Conservation (phyloP, 106 monocot species). For the Allium sativum region DNA sequence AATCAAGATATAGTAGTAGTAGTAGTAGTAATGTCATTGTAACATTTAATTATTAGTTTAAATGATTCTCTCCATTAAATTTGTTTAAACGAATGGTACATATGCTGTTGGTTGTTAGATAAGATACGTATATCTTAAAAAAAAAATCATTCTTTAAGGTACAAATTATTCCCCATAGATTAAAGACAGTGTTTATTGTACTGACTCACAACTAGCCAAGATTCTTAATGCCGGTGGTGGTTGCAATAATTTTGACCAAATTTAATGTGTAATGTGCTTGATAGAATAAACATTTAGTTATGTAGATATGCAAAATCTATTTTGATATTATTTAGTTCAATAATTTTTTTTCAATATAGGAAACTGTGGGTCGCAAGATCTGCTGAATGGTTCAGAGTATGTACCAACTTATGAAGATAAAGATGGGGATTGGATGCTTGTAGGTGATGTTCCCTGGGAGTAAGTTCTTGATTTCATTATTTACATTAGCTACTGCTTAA, state of each 20-base stretch:
- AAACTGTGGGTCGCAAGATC: conserved; percentile 39
- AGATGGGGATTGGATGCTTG: conserved; percentile 96
- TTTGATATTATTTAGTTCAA: no score
- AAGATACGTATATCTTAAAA: neutral
- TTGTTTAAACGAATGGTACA: neutral
- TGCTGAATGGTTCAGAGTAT: conserved; percentile 64
- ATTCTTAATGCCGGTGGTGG: conserved; percentile 4
- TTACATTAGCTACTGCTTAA: conserved; percentile 1
- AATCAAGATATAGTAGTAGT: no score
- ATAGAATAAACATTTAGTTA: no score
- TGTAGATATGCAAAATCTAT: no score
- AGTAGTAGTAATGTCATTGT: no score
- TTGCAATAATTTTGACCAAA: neutral
- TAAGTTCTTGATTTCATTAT: conserved; percentile 18
- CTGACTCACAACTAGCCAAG: neutral
- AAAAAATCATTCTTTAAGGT: neutral
- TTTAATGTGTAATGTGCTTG: no score
- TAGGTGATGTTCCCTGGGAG: conserved; percentile 95
- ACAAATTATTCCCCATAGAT: neutral
- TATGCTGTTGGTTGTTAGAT: neutral
- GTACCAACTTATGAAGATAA: conserved; percentile 88
- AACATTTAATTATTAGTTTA: no score
- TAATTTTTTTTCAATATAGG: conserved; percentile 8
- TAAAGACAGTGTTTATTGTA: neutral
- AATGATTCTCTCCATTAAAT: no score